Percentiles rank a stretch among this genome's conserved stretches.
Conservation (phyloP, 768 basidiomycete genomes). For the Phanerochaete sordida region DNA sequence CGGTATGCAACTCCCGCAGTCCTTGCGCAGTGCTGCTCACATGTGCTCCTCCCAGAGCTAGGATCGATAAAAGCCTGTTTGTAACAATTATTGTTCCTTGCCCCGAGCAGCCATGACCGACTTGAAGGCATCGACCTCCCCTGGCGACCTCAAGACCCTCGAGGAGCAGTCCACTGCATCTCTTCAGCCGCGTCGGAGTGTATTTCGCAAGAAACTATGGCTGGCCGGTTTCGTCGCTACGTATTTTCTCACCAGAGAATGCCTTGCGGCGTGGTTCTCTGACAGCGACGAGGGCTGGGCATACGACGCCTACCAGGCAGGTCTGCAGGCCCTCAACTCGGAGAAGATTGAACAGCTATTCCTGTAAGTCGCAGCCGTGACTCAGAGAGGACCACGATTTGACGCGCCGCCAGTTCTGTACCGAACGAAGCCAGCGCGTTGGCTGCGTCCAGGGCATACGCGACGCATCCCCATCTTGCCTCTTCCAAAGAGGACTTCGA, state of each 20-base stretch:
- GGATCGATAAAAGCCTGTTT: too few species aligned
- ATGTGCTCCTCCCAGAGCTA: too few species aligned
- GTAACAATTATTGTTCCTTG: too few species aligned
- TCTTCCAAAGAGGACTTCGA: slow-evolving; percentile 53
- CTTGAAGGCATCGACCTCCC: not conserved
- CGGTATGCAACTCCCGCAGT: too few species aligned
- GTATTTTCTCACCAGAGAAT: not conserved
- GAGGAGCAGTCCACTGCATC: not conserved
- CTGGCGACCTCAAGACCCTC: not conserved
- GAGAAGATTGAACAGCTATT: slow-evolving; percentile 28
- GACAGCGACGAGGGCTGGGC: not conserved
- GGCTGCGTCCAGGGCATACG: slow-evolving; percentile 52
- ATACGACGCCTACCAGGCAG: not conserved
- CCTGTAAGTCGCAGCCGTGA: too few species aligned
- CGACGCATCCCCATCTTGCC: slow-evolving; percentile 70
- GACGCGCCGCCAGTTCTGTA: slow-evolving; percentile 37
- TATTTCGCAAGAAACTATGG: not conserved
- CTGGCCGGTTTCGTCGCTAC: not conserved
- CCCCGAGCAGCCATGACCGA: not conserved
- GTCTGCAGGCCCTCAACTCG: not conserved
- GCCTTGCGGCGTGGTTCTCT: not conserved
- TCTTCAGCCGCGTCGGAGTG: not conserved
- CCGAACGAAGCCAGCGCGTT: slow-evolving; percentile 58
- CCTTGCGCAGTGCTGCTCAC: too few species aligned
- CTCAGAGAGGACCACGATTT: not conserved